A percentile compares a stretch with the other conserved stretches of the same genome.
phyloP scores from a whole-genome alignment of 345 rosid species.

The Boechera divaricarpa region DNA sequence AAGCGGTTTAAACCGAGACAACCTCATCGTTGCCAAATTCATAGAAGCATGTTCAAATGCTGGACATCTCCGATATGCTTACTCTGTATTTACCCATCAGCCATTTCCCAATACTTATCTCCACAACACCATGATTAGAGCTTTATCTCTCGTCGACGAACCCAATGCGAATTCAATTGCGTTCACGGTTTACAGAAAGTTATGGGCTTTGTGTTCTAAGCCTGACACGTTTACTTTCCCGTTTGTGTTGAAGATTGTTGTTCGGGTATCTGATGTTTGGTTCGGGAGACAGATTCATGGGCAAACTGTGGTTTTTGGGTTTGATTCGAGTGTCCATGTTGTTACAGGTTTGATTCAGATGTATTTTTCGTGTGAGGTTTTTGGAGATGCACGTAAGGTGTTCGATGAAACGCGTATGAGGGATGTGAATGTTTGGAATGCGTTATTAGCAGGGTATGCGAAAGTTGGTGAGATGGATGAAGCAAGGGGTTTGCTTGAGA shows the following conservation, averaged over 20 bases:
- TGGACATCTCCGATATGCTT: slow-evolving; percentile 60
- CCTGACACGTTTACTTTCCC: slow-evolving; percentile 77
- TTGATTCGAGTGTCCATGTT: slow-evolving; percentile 50
- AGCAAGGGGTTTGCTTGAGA: slow-evolving; percentile 57
- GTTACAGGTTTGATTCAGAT: slow-evolving; percentile 62
- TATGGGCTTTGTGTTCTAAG: slow-evolving; percentile 52
- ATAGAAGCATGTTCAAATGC: slow-evolving; percentile 55
- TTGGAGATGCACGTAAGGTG: slow-evolving; percentile 59
- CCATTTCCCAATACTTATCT: slow-evolving; percentile 48
- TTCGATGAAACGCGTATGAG: slow-evolving; percentile 53
- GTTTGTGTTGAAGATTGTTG: slow-evolving; percentile 58
- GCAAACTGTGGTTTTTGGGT: slow-evolving; percentile 57
- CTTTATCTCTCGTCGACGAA: slow-evolving; percentile 51
- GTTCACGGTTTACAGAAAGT: slow-evolving; percentile 54
- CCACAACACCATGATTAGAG: slow-evolving; percentile 65
- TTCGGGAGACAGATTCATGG: slow-evolving; percentile 65
- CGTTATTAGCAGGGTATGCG: slow-evolving; percentile 59
- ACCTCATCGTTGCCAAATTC: slow-evolving; percentile 54
- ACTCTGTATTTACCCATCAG: slow-evolving; percentile 48
- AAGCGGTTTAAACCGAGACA: slow-evolving; percentile 51
- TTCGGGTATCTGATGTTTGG: slow-evolving; percentile 45
- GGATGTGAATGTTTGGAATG: slow-evolving; percentile 64
- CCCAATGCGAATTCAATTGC: slow-evolving; percentile 43
- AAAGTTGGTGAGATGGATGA: slow-evolving; percentile 54
- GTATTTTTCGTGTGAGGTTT: slow-evolving; percentile 47